Evolutionary conservation across 73 alveolate species (phyloP).

Genomic region (Paramecium bursaria): DNA sequence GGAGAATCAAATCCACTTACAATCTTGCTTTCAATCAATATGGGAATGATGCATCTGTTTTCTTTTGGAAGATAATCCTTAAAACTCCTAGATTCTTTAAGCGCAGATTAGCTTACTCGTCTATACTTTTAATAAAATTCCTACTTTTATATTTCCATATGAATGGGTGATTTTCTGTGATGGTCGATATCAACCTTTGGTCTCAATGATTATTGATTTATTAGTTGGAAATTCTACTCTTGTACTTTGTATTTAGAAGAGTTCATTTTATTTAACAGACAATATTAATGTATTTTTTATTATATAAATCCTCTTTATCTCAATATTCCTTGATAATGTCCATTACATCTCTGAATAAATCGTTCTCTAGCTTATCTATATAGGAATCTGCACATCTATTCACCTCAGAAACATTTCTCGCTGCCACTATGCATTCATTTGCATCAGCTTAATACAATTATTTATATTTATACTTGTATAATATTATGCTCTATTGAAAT

Average conservation of each 20-base stretch:
- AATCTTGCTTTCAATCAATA: too few species aligned
- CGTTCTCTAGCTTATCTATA: conserved; percentile 1
- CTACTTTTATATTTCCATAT: too few species aligned
- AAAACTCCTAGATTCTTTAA: too few species aligned
- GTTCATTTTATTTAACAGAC: neutral
- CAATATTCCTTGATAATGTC: conserved; percentile 42
- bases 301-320: neutral
- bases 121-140: too few species aligned
- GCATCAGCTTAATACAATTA: conserved; percentile 43
- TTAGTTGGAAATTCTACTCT: neutral
- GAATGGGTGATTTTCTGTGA: too few species aligned
- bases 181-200: too few species aligned
- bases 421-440: conserved; percentile 39
- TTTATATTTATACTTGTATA: conserved; percentile 22
- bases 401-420: conserved; percentile 60
- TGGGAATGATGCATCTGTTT: too few species aligned
- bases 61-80: too few species aligned
- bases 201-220: neutral
- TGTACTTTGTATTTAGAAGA: neutral
- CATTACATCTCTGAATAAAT: conserved; percentile 38
- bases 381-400: conserved; percentile 41
- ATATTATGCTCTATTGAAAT: conserved; percentile 48
- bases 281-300: too few species aligned
- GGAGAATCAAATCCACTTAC: too few species aligned
- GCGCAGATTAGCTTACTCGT: too few species aligned